Conservation (phyloP, 805 yeast species). For the Candida patagonica region DNA sequence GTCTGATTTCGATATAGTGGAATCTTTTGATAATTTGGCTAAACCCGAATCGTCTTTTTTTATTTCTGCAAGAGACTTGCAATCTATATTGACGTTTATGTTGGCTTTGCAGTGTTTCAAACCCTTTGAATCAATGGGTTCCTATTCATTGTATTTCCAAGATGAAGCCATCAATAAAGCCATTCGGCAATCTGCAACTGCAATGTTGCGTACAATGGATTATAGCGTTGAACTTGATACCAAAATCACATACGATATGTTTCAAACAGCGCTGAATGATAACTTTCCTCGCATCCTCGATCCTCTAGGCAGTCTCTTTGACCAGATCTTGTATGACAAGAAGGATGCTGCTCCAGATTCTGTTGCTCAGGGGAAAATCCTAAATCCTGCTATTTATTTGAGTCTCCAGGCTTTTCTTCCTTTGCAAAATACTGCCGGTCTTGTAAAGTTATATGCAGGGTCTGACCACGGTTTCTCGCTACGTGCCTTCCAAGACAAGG, state of each 20-base stretch:
- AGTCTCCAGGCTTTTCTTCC: constrained; percentile 20
- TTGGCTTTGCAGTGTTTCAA: constrained; percentile 36
- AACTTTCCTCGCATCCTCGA: constrained; percentile 34
- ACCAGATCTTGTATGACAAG: constrained; percentile 31
- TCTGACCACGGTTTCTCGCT: constrained; percentile 78
- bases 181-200: constrained; percentile 37
- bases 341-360: not conserved
- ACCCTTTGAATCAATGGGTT: constrained; percentile 28
- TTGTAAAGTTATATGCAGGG: constrained; percentile 61
- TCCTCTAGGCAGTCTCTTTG: constrained; percentile 39
- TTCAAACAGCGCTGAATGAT: constrained; percentile 14
- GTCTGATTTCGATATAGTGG: constrained; percentile 26
- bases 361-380: constrained; percentile 29
- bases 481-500: constrained; percentile 73
- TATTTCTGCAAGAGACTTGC: constrained; percentile 35
- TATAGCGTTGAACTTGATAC: constrained; percentile 15
- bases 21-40: constrained; percentile 36
- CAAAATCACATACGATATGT: constrained; percentile 11
- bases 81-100: constrained; percentile 39
- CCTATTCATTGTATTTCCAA: constrained; percentile 20
- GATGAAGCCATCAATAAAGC: constrained; percentile 29
- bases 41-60: constrained; percentile 3
- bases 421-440: constrained; percentile 16
- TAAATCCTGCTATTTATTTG: constrained; percentile 20
- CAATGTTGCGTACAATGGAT: constrained; percentile 43